Evolutionary conservation across 106 monocot species (phyloP).

Genomic region (Ottelia alismoides): DNA sequence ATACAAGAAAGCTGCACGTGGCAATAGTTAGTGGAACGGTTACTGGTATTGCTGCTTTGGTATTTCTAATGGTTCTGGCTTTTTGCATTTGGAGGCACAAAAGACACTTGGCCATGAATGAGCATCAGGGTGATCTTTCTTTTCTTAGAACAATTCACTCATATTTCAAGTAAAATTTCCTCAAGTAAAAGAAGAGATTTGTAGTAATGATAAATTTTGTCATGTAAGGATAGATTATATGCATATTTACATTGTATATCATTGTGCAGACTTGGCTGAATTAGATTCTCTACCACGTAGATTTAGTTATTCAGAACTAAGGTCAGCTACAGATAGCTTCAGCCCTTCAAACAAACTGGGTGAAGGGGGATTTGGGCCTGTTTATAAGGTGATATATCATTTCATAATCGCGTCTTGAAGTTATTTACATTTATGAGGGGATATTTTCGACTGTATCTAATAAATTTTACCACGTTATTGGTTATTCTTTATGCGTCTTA

Average conservation of each 20-base stretch:
- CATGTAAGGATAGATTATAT: not conserved
- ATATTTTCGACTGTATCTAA: no score
- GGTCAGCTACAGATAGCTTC: conserved; percentile 5
- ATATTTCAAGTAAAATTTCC: not conserved
- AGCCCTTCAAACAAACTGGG: no score
- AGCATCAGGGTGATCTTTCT: conserved; percentile 3
- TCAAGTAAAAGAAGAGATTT: no score
- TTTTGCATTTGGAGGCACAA: not conserved
- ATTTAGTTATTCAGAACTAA: conserved; percentile 10
- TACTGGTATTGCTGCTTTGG: not conserved
- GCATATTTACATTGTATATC: no score
- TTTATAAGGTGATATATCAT: conserved; percentile 10
- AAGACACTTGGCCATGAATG: not conserved
- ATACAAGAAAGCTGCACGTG: not conserved
- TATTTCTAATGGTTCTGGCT: not conserved
- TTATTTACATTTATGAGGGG: no score
- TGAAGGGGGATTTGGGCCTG: conserved; percentile 12
- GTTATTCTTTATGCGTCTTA: no score
- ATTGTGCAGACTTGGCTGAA: conserved; percentile 1
- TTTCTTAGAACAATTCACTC: not conserved
- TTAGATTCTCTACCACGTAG: not conserved
- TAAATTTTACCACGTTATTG: no score
- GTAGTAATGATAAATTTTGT: not conserved
- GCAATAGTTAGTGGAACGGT: not conserved
- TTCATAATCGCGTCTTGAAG: no score